Conservation (phyloP, 2,329 filamentous ascomycete species). For the Microcyclospora tardicrescens region DNA sequence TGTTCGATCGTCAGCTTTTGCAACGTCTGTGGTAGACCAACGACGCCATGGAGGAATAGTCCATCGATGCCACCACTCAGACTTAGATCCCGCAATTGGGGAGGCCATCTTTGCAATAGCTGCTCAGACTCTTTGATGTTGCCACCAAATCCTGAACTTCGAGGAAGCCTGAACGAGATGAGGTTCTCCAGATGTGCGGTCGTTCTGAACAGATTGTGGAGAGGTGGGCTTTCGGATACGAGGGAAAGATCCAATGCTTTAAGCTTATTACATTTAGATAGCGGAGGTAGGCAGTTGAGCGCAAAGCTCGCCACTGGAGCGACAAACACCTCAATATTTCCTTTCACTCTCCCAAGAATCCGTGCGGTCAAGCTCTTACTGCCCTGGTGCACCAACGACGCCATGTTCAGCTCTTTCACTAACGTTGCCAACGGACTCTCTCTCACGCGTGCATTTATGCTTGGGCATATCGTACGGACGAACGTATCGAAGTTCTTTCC, state of each 20-base stretch:
- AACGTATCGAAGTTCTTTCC: conserved; percentile 43
- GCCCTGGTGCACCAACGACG: conserved; percentile 45
- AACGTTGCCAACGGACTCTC: conserved; percentile 37
- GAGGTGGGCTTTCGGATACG: conserved; percentile 37
- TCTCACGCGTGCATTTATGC: conserved; percentile 35
- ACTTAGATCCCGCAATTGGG: conserved; percentile 27
- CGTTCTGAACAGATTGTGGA: conserved; percentile 38
- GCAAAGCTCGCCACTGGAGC: conserved; percentile 47
- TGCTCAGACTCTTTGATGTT: conserved; percentile 7
- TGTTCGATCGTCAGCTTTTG: conserved; percentile 30
- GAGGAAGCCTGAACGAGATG: conserved; percentile 27
- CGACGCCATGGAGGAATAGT: conserved; percentile 27
- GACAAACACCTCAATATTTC: conserved; percentile 39
- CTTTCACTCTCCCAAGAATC: conserved; percentile 41
- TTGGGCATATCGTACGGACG: conserved; percentile 41
- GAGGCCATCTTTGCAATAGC: conserved; percentile 27
- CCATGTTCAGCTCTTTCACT: conserved; percentile 42
- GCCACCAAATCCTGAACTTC: conserved; percentile 19
- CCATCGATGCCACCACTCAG: conserved; percentile 33
- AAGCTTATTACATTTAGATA: conserved; percentile 43
- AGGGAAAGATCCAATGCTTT: conserved; percentile 39
- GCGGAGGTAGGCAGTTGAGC: conserved; percentile 42
- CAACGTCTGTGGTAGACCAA: conserved; percentile 21
- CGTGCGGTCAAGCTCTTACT: conserved; percentile 45
- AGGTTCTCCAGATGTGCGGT: conserved; percentile 35